These are phyloP conservation scores for Pilaira anomala DNA, from an alignment of 192 early-diverging fungal genomes.

Conservation along the genomic window DNA sequence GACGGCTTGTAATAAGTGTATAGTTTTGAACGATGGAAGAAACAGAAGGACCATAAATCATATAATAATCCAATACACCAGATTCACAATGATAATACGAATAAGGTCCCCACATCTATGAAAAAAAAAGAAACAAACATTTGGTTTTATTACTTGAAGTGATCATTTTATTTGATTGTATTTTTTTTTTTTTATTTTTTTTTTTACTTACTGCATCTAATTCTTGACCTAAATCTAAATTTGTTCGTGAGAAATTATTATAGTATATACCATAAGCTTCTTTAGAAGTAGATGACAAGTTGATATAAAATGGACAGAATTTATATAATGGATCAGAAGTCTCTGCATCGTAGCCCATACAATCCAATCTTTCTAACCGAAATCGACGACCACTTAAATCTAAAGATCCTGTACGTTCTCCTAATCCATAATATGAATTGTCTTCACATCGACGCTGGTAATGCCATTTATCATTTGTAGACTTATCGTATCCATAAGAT, in stretches of 20 bases:
- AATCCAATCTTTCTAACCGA: conserved; percentile 50
- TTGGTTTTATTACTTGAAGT: too few relatives aligned
- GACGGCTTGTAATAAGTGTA: conserved; percentile 41
- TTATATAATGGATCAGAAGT: conserved; percentile 60
- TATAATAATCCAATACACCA: conserved; percentile 45
- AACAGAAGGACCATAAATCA: conserved; percentile 40
- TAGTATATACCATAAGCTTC: conserved; percentile 54
- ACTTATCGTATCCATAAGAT: conserved; percentile 40
- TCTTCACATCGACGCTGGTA: conserved; percentile 31
- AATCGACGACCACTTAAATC: conserved; percentile 45
- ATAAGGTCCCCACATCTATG: conserved; percentile 52
- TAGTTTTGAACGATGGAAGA: conserved; percentile 38
- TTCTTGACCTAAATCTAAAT: conserved; percentile 50
- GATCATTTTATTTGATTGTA: not conserved
- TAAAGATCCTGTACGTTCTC: conserved; percentile 47
- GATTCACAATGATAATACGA: conserved; percentile 37
- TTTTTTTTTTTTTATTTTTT: not conserved
- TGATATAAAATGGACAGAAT: conserved; percentile 52
- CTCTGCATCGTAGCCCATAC: conserved; percentile 56
- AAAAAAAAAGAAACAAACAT: not conserved
- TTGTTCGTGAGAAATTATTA: conserved; percentile 46
- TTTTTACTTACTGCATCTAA: conserved; percentile 26
- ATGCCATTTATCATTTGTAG: conserved; percentile 35
- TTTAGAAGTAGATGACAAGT: conserved; percentile 22
- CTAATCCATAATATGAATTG: conserved; percentile 48